Base-by-base conservation (phyloP, 306 rosid genomes). In the Casuarina equisetifolia region DNA sequence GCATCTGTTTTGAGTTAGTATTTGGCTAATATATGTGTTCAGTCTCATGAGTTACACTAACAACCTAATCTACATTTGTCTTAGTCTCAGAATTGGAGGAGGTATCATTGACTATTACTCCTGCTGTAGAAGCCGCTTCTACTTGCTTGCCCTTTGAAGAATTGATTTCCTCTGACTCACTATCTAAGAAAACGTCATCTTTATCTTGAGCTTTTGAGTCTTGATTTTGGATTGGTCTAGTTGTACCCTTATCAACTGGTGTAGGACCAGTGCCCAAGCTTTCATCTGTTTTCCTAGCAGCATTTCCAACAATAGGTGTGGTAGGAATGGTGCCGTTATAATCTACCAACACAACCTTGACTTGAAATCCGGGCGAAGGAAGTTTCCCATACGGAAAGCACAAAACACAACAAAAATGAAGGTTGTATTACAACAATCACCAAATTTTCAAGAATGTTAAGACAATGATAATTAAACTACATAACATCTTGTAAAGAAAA, bases 321-420 rank as follows among this genome's bases (percentile, higher is more conserved):
- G 77, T 74, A 45, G 83, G 81, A 36, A 81, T 84, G 70, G 57
- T 53, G 75, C 84, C 87, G 46, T 79, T 79, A 71, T 86, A 77
- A 83, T 96, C 99, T 72, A 82, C 91, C 7, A 91, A 88, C 82
- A 96, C 97, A 77, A 93, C 83, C 84, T 96, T 98, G 74, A 92
- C 92, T 87, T 90, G 84, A 84, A 96, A 96, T 78, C 99, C 97
- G 4, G 98, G 99, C 81, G 98, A 96, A 76, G 98, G 98, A 74
- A 96, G 81, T 85, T 92, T 96, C 78, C 98, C 91, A 94, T 92
- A 85, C 90, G 83, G 70, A 81, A 77, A 73, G 43, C 57, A 42
- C 50, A 83, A 36, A 68, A 25, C 32, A 62, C 69, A 79, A 19
- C 19, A 20, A 53, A 73, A 52, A 67, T 45, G 12, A 76, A 19